Conservation (phyloP, 352 stramenopile genomes). For the Albugo candida region DNA sequence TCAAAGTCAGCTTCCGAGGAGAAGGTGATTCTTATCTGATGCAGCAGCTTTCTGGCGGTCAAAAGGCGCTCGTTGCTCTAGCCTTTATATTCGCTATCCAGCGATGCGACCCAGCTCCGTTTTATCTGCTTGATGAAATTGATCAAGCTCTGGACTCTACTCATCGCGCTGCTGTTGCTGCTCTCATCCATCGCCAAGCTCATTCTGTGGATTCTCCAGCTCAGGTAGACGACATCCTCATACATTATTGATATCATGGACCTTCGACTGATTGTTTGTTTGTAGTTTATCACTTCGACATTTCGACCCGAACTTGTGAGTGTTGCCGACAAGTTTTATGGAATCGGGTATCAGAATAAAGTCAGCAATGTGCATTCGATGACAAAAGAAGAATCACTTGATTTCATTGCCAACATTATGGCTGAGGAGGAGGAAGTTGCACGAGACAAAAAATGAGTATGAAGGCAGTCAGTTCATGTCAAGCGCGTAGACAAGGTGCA, state of each 20-base stretch:
- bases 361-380: slow-evolving; percentile 88
- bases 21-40: slow-evolving; percentile 95
- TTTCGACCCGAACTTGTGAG: slow-evolving; percentile 98
- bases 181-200: slow-evolving; percentile 92
- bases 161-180: slow-evolving; percentile 91
- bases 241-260: slow-evolving; percentile 4
- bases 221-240: slow-evolving; percentile 57
- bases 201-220: slow-evolving; percentile 87
- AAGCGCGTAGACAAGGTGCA: too few species aligned
- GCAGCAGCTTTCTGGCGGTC: slow-evolving; percentile 96
- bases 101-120: slow-evolving; percentile 96
- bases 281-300: slow-evolving; percentile 96
- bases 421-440: slow-evolving; percentile 67
- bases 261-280: not conserved
- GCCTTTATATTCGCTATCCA: slow-evolving; percentile 99
- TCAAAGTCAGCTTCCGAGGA: slow-evolving; percentile 94
- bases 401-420: slow-evolving; percentile 91
- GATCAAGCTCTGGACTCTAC: slow-evolving; percentile 99
- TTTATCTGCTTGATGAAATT: slow-evolving; percentile 99
- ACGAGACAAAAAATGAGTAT: slow-evolving; percentile 12
- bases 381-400: slow-evolving; percentile 91
- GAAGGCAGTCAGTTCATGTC: too few species aligned
- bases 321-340: slow-evolving; percentile 93
- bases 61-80: slow-evolving; percentile 97
- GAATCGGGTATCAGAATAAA: slow-evolving; percentile 98